Percentiles rank a stretch among this genome's conserved stretches.
Evolutionary conservation across 106 monocot genomes (phyloP).

Genomic region (Phalaenopsis equestris): DNA sequence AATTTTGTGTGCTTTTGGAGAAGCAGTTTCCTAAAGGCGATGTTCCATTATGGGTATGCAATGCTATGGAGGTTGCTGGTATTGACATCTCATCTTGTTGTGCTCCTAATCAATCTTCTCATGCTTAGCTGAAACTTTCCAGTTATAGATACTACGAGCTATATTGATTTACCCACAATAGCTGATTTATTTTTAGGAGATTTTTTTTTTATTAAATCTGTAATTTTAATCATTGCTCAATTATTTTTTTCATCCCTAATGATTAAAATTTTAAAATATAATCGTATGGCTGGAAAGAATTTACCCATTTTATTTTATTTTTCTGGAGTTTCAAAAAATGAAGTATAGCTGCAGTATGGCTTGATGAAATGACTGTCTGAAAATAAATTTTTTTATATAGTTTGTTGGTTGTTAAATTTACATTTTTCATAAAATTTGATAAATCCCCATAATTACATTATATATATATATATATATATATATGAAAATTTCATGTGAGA

Average conservation of each 20-base stretch:
- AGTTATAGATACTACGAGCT: not conserved
- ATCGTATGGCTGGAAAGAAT: too few relatives aligned
- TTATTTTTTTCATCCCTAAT: not conserved
- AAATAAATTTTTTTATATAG: too few relatives aligned
- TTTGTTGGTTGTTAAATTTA: too few relatives aligned
- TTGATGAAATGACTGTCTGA: too few relatives aligned
- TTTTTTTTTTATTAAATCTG: not conserved
- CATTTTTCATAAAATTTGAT: too few relatives aligned
- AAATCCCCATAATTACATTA: too few relatives aligned
- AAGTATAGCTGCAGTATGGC: too few relatives aligned
- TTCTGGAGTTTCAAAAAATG: too few relatives aligned
- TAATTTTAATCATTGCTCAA: not conserved
- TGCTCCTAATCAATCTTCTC: conserved; percentile 8
- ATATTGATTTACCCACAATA: not conserved
- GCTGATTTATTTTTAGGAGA: not conserved
- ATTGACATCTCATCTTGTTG: conserved; percentile 79
- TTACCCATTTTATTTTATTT: too few relatives aligned
- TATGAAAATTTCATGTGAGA: too few relatives aligned
- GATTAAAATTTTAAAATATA: not conserved
- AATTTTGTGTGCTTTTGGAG: not conserved
- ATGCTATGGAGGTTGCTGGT: conserved; percentile 96
- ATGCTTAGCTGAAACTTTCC: not conserved
- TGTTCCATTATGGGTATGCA: conserved; percentile 85
- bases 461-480: too few relatives aligned
- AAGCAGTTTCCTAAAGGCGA: conserved; percentile 82